These are phyloP conservation scores for Dioscorea zingiberensis DNA, from an alignment of 106 monocot species.

Conservation along the genomic window DNA sequence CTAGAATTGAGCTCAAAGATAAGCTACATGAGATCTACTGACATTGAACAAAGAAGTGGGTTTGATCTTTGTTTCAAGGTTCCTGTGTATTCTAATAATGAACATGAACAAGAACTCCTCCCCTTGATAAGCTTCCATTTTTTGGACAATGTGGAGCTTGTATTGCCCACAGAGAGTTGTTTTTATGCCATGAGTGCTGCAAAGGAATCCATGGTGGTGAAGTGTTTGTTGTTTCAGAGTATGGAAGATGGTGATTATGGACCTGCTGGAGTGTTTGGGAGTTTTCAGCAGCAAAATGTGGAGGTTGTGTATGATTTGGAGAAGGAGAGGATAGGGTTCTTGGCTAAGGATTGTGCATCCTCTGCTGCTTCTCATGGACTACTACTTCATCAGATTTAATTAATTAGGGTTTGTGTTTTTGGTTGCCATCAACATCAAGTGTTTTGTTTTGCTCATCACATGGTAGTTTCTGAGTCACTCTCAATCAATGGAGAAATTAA, in stretches of 20 bases:
- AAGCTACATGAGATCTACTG: constrained; percentile 12
- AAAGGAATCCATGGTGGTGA: constrained; percentile 15
- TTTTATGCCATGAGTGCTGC: constrained; percentile 30
- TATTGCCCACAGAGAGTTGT: constrained; percentile 27
- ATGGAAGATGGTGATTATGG: constrained; percentile 26
- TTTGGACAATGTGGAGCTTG: constrained; percentile 14
- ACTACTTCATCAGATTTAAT: background rate
- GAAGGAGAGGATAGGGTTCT: constrained; percentile 33
- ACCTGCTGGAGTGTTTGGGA: constrained; percentile 28
- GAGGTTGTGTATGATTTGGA: constrained; percentile 39
- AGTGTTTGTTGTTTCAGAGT: constrained; percentile 29
- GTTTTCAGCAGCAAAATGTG: constrained; percentile 42
- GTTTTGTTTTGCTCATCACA: no score
- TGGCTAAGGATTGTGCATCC: constrained; percentile 24
- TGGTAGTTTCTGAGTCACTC: no score
- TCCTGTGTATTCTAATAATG: constrained; percentile 2
- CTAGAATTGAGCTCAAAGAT: constrained; percentile 5
- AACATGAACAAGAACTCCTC: constrained; percentile 6
- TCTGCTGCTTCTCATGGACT: constrained; percentile 12
- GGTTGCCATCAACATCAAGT: no score
- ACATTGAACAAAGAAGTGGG: constrained; percentile 19
- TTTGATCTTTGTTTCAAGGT: constrained; percentile 31
- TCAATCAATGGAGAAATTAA: no score
- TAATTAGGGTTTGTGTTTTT: no score
- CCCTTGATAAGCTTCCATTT: constrained; percentile 13